Evolutionary conservation across 2,329 filamentous ascomycete species (phyloP), one percentile per base, ranked within the genome.

Genomic region (Hypoxylon sp.): DNA sequence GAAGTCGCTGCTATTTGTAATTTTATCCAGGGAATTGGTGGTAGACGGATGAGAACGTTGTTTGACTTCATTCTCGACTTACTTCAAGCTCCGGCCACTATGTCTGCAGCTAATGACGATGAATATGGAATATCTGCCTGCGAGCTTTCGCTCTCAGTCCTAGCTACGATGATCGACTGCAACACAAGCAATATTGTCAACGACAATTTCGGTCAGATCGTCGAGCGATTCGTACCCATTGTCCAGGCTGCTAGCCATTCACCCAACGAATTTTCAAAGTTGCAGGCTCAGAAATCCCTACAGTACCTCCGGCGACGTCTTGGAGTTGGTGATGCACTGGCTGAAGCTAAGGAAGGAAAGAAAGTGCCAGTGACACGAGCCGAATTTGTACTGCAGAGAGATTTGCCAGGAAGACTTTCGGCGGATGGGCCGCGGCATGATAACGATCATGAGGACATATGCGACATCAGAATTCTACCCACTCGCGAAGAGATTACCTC

Each of bases 361-460:
- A 45, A 63, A 25, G 63, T 34, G 5, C 67, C 25, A 14, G 56
- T 60, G 55, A 60, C 45, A 6, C 73, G 72, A 19, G 74, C 77
- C 13, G 67, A 75, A 6, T 81, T 80, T 48, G 62, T 75, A 2
- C 61, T 80, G 1, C 67, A 66, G 3, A 73, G 73, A 62, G 75
- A 81, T 65, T 62, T 82, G 21, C 77, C 81, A 5, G 79, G 79
- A 2, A 49, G 45, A 2, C 70, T 80, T 1, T 80, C 79, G 2
- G 59, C 66, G 13, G 66, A 70, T 36, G 76, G 79, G 6, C 70
- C 68, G 55, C 77, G 83, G 5, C 85, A 87, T 63, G 81, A 86
- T 70, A 87, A 87, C 64, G 85, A 87, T 68, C 75, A 82, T 51
- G 76, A 71, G 0, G 76, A 82, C 49, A 86, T 87, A 59, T 32